phyloP scores from a whole-genome alignment of 2,329 filamentous ascomycete genomes.

The Escovopsis sp. region DNA sequence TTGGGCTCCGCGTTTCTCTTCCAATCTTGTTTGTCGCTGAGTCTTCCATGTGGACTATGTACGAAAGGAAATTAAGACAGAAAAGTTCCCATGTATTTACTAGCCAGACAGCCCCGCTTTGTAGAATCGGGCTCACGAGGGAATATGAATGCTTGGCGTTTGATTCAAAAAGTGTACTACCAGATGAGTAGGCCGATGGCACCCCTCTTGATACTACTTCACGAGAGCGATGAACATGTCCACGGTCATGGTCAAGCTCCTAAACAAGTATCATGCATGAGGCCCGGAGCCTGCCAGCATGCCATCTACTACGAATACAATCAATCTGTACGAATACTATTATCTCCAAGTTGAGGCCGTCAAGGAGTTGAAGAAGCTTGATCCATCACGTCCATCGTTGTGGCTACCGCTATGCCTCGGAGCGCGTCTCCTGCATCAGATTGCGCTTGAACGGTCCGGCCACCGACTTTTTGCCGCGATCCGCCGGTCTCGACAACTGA shows the following conservation, averaged over 20 bases:
- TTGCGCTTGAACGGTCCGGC: too few relatives aligned
- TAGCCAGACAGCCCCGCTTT: neutral
- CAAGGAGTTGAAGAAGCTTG: neutral
- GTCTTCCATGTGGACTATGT: conserved; percentile 49
- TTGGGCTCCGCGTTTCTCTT: conserved; percentile 32
- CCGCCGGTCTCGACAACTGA: too few relatives aligned
- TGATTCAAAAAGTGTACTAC: neutral
- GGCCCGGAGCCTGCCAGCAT: neutral
- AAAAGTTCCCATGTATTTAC: conserved; percentile 29
- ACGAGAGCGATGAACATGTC: neutral
- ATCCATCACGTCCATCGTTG: too few relatives aligned
- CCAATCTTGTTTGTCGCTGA: conserved; percentile 34
- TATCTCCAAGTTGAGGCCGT: conserved; percentile 1
- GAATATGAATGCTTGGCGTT: neutral
- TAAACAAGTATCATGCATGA: too few relatives aligned
- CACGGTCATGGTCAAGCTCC: too few relatives aligned
- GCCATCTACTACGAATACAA: too few relatives aligned
- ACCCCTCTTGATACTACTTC: neutral
- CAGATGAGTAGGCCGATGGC: neutral
- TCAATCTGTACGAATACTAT: too few relatives aligned
- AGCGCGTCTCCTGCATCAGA: too few relatives aligned
- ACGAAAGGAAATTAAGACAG: conserved; percentile 38
- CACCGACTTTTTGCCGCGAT: too few relatives aligned
- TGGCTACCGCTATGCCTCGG: too few relatives aligned
- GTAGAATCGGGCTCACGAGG: neutral